Evolutionary conservation across 352 stramenopile species (phyloP).

Genomic region (Phytophthora nicotianae): DNA sequence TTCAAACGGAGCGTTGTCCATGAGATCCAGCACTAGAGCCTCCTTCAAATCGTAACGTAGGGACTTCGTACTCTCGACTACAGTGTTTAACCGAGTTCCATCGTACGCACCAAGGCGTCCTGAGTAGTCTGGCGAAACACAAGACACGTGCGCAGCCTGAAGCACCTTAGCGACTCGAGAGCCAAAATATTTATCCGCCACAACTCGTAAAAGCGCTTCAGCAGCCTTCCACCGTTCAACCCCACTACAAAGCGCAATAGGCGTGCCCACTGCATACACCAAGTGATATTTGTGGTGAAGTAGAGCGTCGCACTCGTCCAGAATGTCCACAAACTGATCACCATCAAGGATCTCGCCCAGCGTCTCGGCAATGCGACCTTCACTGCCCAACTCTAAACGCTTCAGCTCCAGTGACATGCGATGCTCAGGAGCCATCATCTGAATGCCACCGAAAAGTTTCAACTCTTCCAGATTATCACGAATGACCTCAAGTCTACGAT

Average conservation of each 20-base stretch:
- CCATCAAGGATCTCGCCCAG: constrained; percentile 49
- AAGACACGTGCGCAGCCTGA: constrained; percentile 41
- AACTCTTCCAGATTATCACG: constrained; percentile 42
- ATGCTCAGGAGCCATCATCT: constrained; percentile 88
- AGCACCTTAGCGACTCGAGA: constrained; percentile 45
- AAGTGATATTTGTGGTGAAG: constrained; percentile 90
- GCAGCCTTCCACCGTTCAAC: constrained; percentile 56
- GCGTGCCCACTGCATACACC: constrained; percentile 79
- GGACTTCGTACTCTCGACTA: constrained; percentile 18
- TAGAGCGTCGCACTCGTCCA: constrained; percentile 91
- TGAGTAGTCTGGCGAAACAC: constrained; percentile 41
- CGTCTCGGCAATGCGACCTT: background rate
- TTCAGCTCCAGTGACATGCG: constrained; percentile 90
- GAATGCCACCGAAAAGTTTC: constrained; percentile 44
- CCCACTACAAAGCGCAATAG: constrained; percentile 50
- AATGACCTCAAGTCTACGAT: constrained; percentile 36
- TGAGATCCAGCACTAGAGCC: constrained; percentile 62
- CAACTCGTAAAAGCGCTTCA: constrained; percentile 47
- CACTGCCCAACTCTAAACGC: constrained; percentile 28
- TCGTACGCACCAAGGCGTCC: constrained; percentile 44
- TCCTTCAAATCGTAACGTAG: constrained; percentile 34
- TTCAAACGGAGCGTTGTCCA: constrained; percentile 64
- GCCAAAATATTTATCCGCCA: constrained; percentile 15
- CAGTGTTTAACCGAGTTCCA: constrained; percentile 49
- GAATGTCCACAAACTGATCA: constrained; percentile 73